Conservation (phyloP, 805 yeast species). For the Vanderwaltozyma yarrowii region DNA sequence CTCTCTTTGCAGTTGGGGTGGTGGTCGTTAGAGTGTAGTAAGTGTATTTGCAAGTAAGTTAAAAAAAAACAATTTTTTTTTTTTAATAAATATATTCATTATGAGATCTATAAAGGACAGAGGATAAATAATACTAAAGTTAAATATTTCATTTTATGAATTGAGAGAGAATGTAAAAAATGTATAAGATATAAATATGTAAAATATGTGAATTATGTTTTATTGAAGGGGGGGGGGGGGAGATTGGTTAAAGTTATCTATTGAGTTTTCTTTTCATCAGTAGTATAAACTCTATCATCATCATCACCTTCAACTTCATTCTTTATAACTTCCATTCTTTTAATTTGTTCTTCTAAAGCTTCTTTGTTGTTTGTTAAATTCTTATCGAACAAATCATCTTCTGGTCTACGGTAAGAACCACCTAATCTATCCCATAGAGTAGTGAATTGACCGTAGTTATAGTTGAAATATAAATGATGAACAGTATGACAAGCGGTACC, state of each 20-base stretch:
- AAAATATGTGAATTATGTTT: too few species aligned
- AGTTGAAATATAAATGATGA: conserved; percentile 94
- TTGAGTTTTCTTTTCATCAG: conserved; percentile 1
- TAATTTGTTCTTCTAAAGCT: conserved; percentile 62
- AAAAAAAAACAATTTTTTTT: too few species aligned
- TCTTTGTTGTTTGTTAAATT: conserved; percentile 43
- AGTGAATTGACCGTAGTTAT: conserved; percentile 97
- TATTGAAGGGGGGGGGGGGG: too few species aligned
- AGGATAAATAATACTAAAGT: too few species aligned
- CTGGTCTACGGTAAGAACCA: conserved; percentile 87
- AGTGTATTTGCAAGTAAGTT: too few species aligned
- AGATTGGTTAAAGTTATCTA: neutral
- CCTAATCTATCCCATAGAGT: conserved; percentile 98
- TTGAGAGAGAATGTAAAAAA: too few species aligned
- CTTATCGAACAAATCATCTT: conserved; percentile 68
- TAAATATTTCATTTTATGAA: too few species aligned
- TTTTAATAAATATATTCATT: too few species aligned
- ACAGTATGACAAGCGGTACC: conserved; percentile 98
- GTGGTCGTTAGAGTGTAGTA: too few species aligned
- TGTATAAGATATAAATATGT: too few species aligned
- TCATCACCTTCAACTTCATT: conserved; percentile 66
- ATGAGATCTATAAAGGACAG: too few species aligned
- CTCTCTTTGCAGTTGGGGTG: too few species aligned
- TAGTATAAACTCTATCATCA: conserved; percentile 63
- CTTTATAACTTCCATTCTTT: conserved; percentile 71